phyloP scores from a whole-genome alignment of 1,139 yeast genomes.

The Candida sojae region DNA sequence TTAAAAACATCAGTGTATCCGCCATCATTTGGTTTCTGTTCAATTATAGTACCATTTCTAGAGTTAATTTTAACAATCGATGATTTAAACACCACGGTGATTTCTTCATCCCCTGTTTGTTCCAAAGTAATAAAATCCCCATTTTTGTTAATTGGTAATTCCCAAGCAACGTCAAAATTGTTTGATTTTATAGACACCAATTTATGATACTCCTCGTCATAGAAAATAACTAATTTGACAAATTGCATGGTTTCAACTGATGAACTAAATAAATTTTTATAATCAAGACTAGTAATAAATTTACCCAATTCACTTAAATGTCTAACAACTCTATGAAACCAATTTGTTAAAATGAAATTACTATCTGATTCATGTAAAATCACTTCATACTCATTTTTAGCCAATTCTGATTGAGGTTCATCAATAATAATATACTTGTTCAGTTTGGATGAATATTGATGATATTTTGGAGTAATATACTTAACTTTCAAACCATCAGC shows the following conservation, averaged over 20 bases:
- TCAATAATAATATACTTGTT: constrained; percentile 21
- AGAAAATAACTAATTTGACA: constrained; percentile 33
- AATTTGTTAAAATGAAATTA: constrained; percentile 25
- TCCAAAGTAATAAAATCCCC: constrained; percentile 20
- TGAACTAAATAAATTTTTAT: constrained; percentile 7
- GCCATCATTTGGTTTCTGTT: constrained; percentile 5
- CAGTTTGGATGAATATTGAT: constrained; percentile 12
- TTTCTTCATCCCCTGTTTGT: constrained; percentile 13
- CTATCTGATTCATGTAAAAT: constrained; percentile 31
- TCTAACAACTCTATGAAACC: constrained; percentile 32
- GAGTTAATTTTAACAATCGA: constrained; percentile 21
- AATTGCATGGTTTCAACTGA: constrained; percentile 24
- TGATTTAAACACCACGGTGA: constrained; percentile 24
- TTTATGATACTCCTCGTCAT: constrained; percentile 20
- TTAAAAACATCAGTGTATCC: constrained; percentile 7
- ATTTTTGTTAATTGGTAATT: constrained; percentile 12
- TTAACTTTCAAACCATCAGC: constrained; percentile 13
- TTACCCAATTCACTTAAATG: constrained; percentile 40
- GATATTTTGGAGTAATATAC: constrained; percentile 7
- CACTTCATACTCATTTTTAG: constrained; percentile 31
- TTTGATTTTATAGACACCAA: constrained; percentile 35
- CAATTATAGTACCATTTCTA: constrained; percentile 25
- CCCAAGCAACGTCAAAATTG: constrained; percentile 32
- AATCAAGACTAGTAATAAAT: constrained; percentile 19
- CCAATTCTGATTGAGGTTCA: constrained; percentile 29